Evolutionary conservation across 306 rosid species (phyloP), one percentile per base, ranked within the genome.

Genomic region (barrel medic (Medicago truncatula)): DNA sequence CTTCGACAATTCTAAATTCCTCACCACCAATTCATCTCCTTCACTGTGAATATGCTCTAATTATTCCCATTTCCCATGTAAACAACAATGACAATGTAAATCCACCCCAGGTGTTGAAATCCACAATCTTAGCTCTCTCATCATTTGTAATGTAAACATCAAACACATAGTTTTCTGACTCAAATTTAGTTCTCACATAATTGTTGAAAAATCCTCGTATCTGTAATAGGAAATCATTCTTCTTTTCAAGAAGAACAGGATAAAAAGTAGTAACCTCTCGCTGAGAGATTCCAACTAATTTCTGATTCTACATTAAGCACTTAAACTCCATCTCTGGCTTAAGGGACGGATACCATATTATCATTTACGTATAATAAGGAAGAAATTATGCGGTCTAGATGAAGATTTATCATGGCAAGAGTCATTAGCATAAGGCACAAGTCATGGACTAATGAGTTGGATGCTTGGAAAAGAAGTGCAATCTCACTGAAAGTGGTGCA

Each of bases 51-150:
- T 8, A 61, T 31, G 20, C 18, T 61, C 67, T 15, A 61, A 31
- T 28, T 61, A 21, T 14, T 61, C 67, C 43, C 67, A 60, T 14
- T 14, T 60, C 67, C 43, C 67, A 61, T 15, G 67, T 61, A 61
- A 61, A 61, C 13, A 61, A 25, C 43, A 61, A 61, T 31, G 67
- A 15, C 43, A 61, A 31, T 31, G 67, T 61, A 61, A 7, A 61
- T 9, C 21, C 67, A 61, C 67, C 67, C 67, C 43, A 61, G 15
- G 67, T 61, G 43, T 61, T 61, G 43, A 61, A 61, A 61, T 61
- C 67, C 13, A 61, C 21, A 15, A 61, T 61, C 67, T 61, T 61
- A 31, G 15, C 67, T 61, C 67, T 61, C 21, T 61, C 67, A 31
- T 61, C 41, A 15, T 31, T 61, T 31, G 67, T 61, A 61, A 61